Evolutionary conservation across 2,329 filamentous ascomycete genomes (phyloP).

Genomic region (Arthroderma sp.): DNA sequence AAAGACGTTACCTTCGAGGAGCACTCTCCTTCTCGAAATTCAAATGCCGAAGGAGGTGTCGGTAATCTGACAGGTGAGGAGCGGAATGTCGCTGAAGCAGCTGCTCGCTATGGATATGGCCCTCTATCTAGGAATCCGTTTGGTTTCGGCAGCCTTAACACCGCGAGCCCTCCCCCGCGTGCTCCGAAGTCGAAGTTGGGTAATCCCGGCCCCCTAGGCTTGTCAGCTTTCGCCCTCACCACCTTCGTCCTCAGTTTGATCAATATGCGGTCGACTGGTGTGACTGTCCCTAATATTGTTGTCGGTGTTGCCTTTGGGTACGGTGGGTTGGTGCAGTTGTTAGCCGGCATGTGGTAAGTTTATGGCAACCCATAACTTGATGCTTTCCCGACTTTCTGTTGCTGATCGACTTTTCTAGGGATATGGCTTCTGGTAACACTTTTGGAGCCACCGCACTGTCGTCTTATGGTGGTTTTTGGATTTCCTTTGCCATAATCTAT

Average conservation of each 20-base stretch:
- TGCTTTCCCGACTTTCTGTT: neutral
- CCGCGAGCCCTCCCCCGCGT: slow-evolving; percentile 19
- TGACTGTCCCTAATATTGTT: slow-evolving; percentile 52
- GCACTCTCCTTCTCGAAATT: neutral
- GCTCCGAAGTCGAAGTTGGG: slow-evolving; percentile 56
- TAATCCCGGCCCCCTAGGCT: slow-evolving; percentile 66
- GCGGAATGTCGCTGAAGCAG: slow-evolving; percentile 30
- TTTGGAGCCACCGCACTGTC: slow-evolving; percentile 72
- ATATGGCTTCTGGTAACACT: slow-evolving; percentile 78
- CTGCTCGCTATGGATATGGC: slow-evolving; percentile 37
- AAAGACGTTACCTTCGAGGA: no score
- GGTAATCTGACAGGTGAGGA: slow-evolving; percentile 31
- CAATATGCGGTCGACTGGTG: slow-evolving; percentile 53
- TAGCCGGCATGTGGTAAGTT: slow-evolving; percentile 73
- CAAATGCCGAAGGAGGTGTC: slow-evolving; percentile 1
- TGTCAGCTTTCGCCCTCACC: slow-evolving; percentile 67
- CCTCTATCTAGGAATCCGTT: slow-evolving; percentile 48
- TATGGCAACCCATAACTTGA: no score
- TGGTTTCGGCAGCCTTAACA: slow-evolving; percentile 12
- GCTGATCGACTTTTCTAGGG: slow-evolving; percentile 37
- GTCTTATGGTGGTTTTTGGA: slow-evolving; percentile 77
- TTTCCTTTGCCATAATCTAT: slow-evolving; percentile 58
- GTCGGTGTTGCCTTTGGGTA: slow-evolving; percentile 60
- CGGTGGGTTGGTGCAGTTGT: slow-evolving; percentile 63
- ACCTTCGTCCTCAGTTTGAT: slow-evolving; percentile 66